These are phyloP conservation scores for Croton setiger DNA, from an alignment of 441 rosid species.

Conservation along the genomic window DNA sequence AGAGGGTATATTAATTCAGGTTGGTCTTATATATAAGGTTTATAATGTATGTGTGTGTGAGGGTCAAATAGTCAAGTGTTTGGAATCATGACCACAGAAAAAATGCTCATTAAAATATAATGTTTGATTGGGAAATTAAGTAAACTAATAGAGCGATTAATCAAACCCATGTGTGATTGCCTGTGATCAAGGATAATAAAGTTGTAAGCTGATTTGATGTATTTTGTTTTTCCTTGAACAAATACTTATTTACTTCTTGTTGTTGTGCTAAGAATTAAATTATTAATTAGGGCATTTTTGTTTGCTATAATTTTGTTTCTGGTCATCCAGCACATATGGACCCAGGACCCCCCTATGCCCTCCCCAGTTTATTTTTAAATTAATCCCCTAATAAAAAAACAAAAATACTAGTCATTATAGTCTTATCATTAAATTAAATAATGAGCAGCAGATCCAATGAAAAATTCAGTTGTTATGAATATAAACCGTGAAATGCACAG, in stretches of 20 bases:
- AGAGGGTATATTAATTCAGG: neutral
- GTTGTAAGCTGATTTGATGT: slow-evolving; percentile 21
- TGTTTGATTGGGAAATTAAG: slow-evolving; percentile 18
- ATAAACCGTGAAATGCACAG: too few relatives aligned
- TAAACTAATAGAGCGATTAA: slow-evolving; percentile 20
- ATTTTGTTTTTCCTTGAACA: slow-evolving; percentile 13
- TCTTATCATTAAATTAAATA: too few relatives aligned
- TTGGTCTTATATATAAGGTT: too few relatives aligned
- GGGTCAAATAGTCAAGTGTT: too few relatives aligned
- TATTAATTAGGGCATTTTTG: slow-evolving; percentile 25
- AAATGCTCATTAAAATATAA: slow-evolving; percentile 25
- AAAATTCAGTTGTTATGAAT: too few relatives aligned
- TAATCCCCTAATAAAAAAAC: too few relatives aligned
- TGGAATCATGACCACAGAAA: slow-evolving; percentile 27
- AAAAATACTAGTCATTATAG: too few relatives aligned
- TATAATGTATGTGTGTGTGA: too few relatives aligned
- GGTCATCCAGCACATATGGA: slow-evolving; percentile 27
- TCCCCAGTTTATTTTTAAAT: slow-evolving; percentile 4
- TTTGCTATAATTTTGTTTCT: slow-evolving; percentile 20
- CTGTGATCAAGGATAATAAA: too few relatives aligned
- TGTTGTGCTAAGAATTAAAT: neutral
- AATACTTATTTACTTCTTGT: too few relatives aligned
- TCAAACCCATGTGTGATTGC: slow-evolving; percentile 53
- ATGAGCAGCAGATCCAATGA: too few relatives aligned
- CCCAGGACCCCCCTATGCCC: neutral